Base-by-base conservation (phyloP, 2,329 filamentous ascomycete genomes). In the Plenodomus tracheiphilus region DNA sequence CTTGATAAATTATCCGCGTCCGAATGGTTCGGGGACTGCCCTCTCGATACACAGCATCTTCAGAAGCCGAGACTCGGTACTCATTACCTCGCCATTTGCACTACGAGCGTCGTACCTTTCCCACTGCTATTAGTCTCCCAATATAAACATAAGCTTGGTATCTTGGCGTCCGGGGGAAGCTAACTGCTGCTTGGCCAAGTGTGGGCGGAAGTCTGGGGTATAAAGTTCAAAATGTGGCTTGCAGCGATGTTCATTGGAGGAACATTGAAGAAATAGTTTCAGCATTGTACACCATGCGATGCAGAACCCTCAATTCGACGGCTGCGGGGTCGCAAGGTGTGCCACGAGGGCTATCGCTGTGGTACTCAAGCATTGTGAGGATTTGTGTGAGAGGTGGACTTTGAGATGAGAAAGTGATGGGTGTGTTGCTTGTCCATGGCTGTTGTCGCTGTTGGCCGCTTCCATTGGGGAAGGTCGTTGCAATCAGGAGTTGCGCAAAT, bases 1-100 rank as follows among this genome's bases (percentile, higher is more conserved):
- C 20, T 35, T 20, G 22, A 41, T 47, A 47, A 15, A 41, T 45
- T 38, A 32, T 47, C 44, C 44, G 44, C 20, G 32, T 32, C 30
- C 39, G 34, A 25, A 19, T 45, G n/a, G 13, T 15, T 13, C 11
- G 10, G n/a, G 9, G 3, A 17, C 20, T 32, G 6, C 28, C 28
- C 7, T 15, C 4, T 15, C 4, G 13, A 11, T 4, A 11, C 28
- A 7, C 28, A 32, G 28, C 28, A 32, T 32, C 28, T 32, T 32
- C 28, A 15, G 13, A 32, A 32, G 13, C 16, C 39, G 18, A 9
- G 16, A 10, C 2, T 34, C 17, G 4, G 10, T 19, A 32, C 16
- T 20, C 16, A 32, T 19, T 17, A 20, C 39, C 16, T 41, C 28
- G 39, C 8, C 17, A 16, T 5, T 30, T 16, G 28, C 28, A 15